Evolutionary conservation across 495 filamentous ascomycete species (phyloP).

Genomic region (Glonium stellatum): DNA sequence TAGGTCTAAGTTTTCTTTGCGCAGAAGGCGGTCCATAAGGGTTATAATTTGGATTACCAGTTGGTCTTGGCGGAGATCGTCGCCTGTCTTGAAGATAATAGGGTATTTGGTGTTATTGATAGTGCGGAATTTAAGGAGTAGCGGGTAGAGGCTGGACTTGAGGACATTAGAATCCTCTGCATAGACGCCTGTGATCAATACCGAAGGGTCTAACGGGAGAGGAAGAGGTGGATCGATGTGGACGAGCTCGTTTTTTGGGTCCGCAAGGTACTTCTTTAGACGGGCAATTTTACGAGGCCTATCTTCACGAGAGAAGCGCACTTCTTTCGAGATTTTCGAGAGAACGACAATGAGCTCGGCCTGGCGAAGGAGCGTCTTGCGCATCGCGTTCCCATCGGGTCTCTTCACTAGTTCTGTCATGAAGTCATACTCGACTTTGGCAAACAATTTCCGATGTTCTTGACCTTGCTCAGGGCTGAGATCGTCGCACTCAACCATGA

Average conservation of each 20-base stretch:
- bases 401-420: slow-evolving; percentile 69
- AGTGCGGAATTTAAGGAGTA: slow-evolving; percentile 87
- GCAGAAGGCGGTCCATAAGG: slow-evolving; percentile 92
- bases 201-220: slow-evolving; percentile 77
- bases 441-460: slow-evolving; percentile 74
- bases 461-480: slow-evolving; percentile 60
- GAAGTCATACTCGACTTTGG: slow-evolving; percentile 89
- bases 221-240: slow-evolving; percentile 80
- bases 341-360: slow-evolving; percentile 83
- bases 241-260: slow-evolving; percentile 81
- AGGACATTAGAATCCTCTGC: slow-evolving; percentile 88
- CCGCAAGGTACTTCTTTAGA: slow-evolving; percentile 72
- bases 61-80: slow-evolving; percentile 95
- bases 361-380: slow-evolving; percentile 74
- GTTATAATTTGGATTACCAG: slow-evolving; percentile 97
- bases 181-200: slow-evolving; percentile 68
- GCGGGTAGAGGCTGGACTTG: slow-evolving; percentile 85
- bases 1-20: slow-evolving; percentile 94
- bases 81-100: slow-evolving; percentile 93
- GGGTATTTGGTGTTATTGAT: slow-evolving; percentile 69
- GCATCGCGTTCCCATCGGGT: slow-evolving; percentile 57
- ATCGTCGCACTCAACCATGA: slow-evolving; percentile 95
- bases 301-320: slow-evolving; percentile 72
- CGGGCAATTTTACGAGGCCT: slow-evolving; percentile 72
- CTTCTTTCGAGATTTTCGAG: slow-evolving; percentile 82